Evolutionary conservation across 192 early-diverging fungal species (phyloP).

Genomic region (Umbelopsis vinacea): DNA sequence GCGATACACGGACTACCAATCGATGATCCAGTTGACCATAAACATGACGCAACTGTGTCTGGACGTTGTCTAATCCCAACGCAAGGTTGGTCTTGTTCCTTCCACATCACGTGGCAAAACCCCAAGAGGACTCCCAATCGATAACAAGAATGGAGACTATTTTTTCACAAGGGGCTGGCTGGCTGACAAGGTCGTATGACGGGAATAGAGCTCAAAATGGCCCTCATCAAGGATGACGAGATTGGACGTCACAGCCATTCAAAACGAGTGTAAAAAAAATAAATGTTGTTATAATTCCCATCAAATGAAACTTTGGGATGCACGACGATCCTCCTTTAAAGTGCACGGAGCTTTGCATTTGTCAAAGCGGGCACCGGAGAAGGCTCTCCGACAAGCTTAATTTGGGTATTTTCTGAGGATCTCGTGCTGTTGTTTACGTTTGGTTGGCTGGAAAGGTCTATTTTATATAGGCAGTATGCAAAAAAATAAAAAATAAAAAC

Average conservation of each 20-base stretch:
- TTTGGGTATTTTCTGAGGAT: background rate
- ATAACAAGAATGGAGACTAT: background rate
- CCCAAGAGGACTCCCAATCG: background rate
- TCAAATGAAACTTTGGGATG: background rate
- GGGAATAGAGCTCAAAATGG: too few relatives aligned
- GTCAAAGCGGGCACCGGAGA: background rate
- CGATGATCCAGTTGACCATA: background rate
- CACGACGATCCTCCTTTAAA: background rate
- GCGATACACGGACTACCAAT: background rate
- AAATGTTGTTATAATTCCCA: too few relatives aligned
- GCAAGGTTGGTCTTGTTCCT: too few relatives aligned
- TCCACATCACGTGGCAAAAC: too few relatives aligned
- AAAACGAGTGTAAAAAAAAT: too few relatives aligned
- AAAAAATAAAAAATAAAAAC: too few relatives aligned
- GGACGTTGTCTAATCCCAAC: background rate
- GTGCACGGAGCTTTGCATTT: background rate
- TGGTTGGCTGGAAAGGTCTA: background rate
- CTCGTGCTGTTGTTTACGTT: background rate
- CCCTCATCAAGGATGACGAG: too few relatives aligned
- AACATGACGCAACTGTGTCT: constrained; percentile 3
- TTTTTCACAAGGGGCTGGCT: too few relatives aligned
- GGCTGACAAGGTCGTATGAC: background rate
- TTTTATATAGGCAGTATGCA: background rate
- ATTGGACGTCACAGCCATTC: too few relatives aligned
- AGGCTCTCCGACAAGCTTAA: background rate